Base-by-base conservation (phyloP, 345 rosid genomes). In the Trapa incisa region DNA sequence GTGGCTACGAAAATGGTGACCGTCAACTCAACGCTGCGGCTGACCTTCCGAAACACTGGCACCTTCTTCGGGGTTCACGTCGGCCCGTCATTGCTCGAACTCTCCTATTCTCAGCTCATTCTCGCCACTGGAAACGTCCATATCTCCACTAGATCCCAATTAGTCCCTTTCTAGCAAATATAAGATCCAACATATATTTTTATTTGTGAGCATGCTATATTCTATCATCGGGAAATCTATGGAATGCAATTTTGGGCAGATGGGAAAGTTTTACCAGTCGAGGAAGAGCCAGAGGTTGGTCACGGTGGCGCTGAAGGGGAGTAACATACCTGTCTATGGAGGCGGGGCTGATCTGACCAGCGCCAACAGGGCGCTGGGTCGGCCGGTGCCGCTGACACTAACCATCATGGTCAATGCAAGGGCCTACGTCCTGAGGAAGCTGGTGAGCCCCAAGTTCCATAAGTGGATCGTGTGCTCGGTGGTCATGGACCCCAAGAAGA, bases 41-140 rank as follows among this genome's bases (percentile, higher is more conserved):
- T 89, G 33, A 83, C 75, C 9, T 89, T 79, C 67, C 81, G 80
- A 0, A 86, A 85, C 73, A 78, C 85, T 0, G 92, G 86, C 11
- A 78, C 87, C 3, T 86, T 89, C 68, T 85, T 86, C 38, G 92
- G 89, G 0, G 84, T 89, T 63, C 96, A 85, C 65, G 88, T 86
- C 6, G 72, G 86, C 33, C 75, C 88, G 16, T 85, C 88, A 3
- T 85, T 85, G 8, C 66, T 86, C 17, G 84, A 86, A 68, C 82
- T 89, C 37, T 75, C 79, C 63, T 89, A 76, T 72, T 83, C 88
- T 57, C 82, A 83, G 69, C 87, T 86, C 71, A 75, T 79, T 3
- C 65, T 86, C 5, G 96, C 86, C 69, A 75, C 85, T 15, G 96
- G 92, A 68, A 75, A 71, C 4, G 92, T 89, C 80, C 69, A 72